A percentile compares a stretch with the other conserved stretches of the same genome.
These are phyloP conservation scores for Westerdykella sp. DNA, from an alignment of 2,329 filamentous ascomycete genomes.

Conservation along the genomic window DNA sequence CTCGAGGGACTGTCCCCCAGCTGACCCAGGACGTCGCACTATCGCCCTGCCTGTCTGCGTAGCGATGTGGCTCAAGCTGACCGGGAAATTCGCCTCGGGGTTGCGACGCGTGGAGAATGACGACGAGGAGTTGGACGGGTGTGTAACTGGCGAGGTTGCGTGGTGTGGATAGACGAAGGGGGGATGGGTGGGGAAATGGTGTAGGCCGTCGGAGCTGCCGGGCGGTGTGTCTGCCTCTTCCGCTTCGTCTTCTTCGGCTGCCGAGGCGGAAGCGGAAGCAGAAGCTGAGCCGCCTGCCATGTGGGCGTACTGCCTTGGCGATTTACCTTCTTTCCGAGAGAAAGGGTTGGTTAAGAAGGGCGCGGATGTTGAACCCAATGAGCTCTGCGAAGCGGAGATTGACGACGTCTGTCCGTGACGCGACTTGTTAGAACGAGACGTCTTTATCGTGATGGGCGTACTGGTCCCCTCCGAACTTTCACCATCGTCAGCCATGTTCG, in stretches of 20 bases:
- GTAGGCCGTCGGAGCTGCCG: constrained; percentile 31
- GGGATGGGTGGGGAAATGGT: constrained; percentile 26
- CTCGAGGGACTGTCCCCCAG: constrained; percentile 23
- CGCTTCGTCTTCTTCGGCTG: constrained; percentile 6
- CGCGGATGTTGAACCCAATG: constrained; percentile 22
- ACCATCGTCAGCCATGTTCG: constrained; percentile 16
- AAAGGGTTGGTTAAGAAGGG: constrained; percentile 21
- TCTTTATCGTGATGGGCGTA: constrained; percentile 33
- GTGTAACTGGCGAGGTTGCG: constrained; percentile 4
- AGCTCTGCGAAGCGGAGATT: constrained; percentile 30
- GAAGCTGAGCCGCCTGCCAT: constrained; percentile 17
- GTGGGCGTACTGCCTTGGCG: not conserved
- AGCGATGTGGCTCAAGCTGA: constrained; percentile 16
- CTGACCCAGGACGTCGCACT: not conserved
- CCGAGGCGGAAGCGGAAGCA: constrained; percentile 24
- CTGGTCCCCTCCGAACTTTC: constrained; percentile 24
- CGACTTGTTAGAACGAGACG: constrained; percentile 14
- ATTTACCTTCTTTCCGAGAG: constrained; percentile 11
- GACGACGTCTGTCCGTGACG: constrained; percentile 29
- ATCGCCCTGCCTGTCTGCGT: not conserved
- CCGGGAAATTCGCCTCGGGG: constrained; percentile 11
- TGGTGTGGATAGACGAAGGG: constrained; percentile 5
- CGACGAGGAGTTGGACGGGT: constrained; percentile 16
- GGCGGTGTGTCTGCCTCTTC: constrained; percentile 31
- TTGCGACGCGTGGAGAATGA: constrained; percentile 20